A percentile compares a stretch with the other conserved stretches of the same genome.
phyloP scores from a whole-genome alignment of 768 basidiomycete species.

The Pholiota conissans region DNA sequence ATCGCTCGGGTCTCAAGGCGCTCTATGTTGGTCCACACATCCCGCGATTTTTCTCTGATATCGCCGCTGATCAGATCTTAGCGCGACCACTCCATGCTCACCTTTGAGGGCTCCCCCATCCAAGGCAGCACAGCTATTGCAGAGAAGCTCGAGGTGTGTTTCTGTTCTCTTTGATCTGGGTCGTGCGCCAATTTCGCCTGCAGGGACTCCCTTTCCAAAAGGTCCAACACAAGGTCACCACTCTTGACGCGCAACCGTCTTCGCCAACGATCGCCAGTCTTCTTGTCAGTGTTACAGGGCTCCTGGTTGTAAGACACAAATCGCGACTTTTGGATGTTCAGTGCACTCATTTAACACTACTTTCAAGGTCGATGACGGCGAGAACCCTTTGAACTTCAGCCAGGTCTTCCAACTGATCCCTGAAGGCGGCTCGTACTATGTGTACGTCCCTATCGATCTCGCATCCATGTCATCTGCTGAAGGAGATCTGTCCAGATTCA shows the following conservation, averaged over 20 bases:
- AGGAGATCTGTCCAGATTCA: conserved; percentile 46
- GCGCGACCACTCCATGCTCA: conserved; percentile 83
- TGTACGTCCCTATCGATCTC: conserved; percentile 50
- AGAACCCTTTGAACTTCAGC: conserved; percentile 84
- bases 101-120: conserved; percentile 68
- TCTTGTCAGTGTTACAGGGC: conserved; percentile 88
- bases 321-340: not conserved
- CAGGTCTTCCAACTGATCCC: conserved; percentile 92
- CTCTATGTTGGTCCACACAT: conserved; percentile 73
- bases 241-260: conserved; percentile 88
- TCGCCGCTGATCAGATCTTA: conserved; percentile 36
- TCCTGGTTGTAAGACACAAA: conserved; percentile 57
- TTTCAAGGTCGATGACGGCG: conserved; percentile 74
- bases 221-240: conserved; percentile 80
- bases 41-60: conserved; percentile 9
- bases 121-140: conserved; percentile 56
- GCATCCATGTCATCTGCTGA: not conserved
- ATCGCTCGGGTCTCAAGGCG: conserved; percentile 51
- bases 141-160: conserved; percentile 70
- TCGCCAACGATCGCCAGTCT: conserved; percentile 51
- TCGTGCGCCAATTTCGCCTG: conserved; percentile 1
- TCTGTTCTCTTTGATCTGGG: not conserved
- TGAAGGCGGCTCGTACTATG: conserved; percentile 75
- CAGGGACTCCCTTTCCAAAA: conserved; percentile 79
- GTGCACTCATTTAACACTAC: not conserved